Evolutionary conservation across 768 basidiomycete genomes (phyloP).

Genomic region (Lactarius indigo): DNA sequence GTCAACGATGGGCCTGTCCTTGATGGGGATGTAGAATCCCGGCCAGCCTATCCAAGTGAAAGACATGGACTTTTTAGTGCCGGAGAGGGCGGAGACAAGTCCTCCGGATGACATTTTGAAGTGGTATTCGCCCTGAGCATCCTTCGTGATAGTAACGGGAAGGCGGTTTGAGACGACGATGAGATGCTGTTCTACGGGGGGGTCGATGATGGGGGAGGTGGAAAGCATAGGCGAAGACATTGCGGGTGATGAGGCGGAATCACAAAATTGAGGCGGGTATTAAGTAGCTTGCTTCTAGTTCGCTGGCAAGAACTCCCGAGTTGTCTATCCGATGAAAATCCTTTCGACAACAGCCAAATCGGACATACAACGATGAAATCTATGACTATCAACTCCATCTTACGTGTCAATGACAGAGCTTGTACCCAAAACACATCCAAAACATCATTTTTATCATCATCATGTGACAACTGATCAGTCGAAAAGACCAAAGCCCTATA

Average conservation of each 20-base stretch:
- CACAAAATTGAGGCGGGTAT: neutral
- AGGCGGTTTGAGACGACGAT: constrained; percentile 96
- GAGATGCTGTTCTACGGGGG: constrained; percentile 61
- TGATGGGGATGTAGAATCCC: constrained; percentile 88
- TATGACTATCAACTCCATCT: neutral
- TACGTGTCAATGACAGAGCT: neutral
- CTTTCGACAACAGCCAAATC: constrained; percentile 12
- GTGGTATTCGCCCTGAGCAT: constrained; percentile 88
- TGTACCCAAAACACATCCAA: neutral
- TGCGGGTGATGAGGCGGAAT: neutral
- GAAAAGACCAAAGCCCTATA: constrained; percentile 90
- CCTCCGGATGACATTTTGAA: constrained; percentile 99
- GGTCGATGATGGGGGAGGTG: constrained; percentile 27
- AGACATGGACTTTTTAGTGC: constrained; percentile 96
- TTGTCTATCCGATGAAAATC: constrained; percentile 3
- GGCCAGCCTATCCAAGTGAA: constrained; percentile 99
- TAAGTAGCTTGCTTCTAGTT: constrained; percentile 12
- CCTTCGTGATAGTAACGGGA: constrained; percentile 93
- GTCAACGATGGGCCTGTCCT: constrained; percentile 90
- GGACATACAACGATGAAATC: constrained; percentile 3
- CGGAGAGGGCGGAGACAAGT: constrained; percentile 93
- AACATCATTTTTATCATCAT: neutral
- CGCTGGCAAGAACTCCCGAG: constrained; percentile 12
- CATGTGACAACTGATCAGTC: constrained; percentile 47
- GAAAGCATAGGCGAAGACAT: constrained; percentile 13